Percentiles rank a stretch among this genome's conserved stretches.
Conservation (phyloP, 2,329 filamentous ascomycete species). For the Fusarium sp. region DNA sequence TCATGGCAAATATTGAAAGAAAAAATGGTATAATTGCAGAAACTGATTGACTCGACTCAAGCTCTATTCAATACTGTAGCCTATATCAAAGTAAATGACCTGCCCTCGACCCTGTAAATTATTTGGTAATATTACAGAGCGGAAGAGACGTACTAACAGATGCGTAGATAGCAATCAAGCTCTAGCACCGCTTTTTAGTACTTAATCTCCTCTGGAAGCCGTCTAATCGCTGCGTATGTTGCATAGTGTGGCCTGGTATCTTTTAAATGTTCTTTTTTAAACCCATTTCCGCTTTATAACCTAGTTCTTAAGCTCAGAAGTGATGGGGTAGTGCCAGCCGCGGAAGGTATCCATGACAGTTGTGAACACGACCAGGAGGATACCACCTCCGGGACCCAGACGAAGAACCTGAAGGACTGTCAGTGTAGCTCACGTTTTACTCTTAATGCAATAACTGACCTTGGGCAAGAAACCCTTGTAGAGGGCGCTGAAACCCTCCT, state of each 20-base stretch:
- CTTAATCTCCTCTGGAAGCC: conserved; percentile 19
- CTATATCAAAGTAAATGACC: conserved; percentile 24
- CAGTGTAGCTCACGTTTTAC: neutral
- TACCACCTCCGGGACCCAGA: conserved; percentile 70
- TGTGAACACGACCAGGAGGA: conserved; percentile 88
- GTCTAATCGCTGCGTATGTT: conserved; percentile 18
- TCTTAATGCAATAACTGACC: conserved; percentile 71
- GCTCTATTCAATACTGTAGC: conserved; percentile 26
- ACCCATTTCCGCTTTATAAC: conserved; percentile 7
- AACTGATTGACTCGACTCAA: conserved; percentile 30
- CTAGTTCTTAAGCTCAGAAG: conserved; percentile 22
- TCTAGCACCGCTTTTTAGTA: conserved; percentile 19
- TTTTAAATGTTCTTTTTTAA: conserved; percentile 28
- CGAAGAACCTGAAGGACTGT: conserved; percentile 54
- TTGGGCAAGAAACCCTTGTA: conserved; percentile 99
- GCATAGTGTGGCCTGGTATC: conserved; percentile 33
- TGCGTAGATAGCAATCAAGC: conserved; percentile 21
- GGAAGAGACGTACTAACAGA: conserved; percentile 12
- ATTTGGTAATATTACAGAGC: conserved; percentile 12
- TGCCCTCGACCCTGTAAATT: conserved; percentile 11
- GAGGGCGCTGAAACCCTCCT: conserved; percentile 90
- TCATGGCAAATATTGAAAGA: neutral
- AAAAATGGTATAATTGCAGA: neutral
- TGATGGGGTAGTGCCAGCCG: conserved; percentile 57
- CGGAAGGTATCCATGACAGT: conserved; percentile 94